phyloP scores from a whole-genome alignment of 2,329 filamentous ascomycete species.

The Ophiocordyceps australis region DNA sequence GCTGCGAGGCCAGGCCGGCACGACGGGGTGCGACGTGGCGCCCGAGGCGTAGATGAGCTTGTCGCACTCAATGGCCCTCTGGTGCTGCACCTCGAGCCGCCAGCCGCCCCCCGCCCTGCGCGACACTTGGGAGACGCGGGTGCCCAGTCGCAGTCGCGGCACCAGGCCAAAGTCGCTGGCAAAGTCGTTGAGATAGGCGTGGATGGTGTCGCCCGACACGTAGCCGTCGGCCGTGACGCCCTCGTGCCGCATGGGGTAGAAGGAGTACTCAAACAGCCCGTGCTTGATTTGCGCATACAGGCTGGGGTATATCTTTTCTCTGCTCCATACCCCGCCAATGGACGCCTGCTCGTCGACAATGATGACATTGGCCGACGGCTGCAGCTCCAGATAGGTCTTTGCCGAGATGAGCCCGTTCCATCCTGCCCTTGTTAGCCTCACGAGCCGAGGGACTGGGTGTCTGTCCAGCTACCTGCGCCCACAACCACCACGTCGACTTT shows the following conservation, averaged over 20 bases:
- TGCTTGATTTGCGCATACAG: constrained; percentile 14
- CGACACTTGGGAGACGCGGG: no score
- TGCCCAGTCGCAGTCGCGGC: no score
- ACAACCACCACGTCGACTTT: no score
- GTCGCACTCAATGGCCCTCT: constrained; percentile 3
- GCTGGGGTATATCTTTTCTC: constrained; percentile 10
- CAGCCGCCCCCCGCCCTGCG: no score
- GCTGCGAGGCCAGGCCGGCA: constrained; percentile 5
- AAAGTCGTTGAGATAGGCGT: constrained; percentile 10
- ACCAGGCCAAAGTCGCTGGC: no score
- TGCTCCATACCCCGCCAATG: constrained; percentile 10
- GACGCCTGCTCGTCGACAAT: constrained; percentile 7
- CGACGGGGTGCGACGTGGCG: constrained; percentile 6
- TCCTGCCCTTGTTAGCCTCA: no score
- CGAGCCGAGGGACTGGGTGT: no score
- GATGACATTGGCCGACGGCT: constrained; percentile 7
- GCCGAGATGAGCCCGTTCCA: constrained; percentile 11
- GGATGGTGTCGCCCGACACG: constrained; percentile 11
- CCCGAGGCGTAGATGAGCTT: constrained; percentile 9
- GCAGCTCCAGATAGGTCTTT: constrained; percentile 10
- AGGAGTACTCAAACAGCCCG: constrained; percentile 15
- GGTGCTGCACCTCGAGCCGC: constrained; percentile 7
- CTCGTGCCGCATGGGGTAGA: constrained; percentile 12
- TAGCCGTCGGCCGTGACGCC: constrained; percentile 9
- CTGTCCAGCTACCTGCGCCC: no score